Evolutionary conservation across 2,329 filamentous ascomycete genomes (phyloP), one percentile per base, ranked within the genome.

Genomic region (Claviceps sorghi): DNA sequence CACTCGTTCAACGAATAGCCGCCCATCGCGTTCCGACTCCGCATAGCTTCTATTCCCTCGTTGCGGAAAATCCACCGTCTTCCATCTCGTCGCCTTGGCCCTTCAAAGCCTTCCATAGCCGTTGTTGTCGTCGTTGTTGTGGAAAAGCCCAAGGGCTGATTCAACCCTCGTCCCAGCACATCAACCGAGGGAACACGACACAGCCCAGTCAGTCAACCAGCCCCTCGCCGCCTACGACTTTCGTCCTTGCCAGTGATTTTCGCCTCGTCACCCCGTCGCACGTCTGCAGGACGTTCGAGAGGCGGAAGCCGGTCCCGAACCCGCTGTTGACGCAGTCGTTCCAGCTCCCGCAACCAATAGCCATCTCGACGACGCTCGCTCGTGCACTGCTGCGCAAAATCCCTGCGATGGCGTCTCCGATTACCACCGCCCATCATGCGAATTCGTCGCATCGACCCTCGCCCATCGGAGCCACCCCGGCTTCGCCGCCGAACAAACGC

Each of bases 401-500:
- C 3, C n/a, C 60, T 52, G 46, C 53, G 55, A 70, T 70, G 68
- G 60, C 67, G 56, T 69, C 67, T 51, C 63, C 66, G 54, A 60
- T 64, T 52, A 61, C 63, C 42, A 65, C 65, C 54, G 57, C 62
- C 44, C 62, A 61, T 54, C 61, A 63, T 54, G 60, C 63, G 54
- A 66, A 61, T 56, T 63, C 61, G 55, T 60, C 62, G 49, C 57
- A 57, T 50, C 59, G 58, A 47, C 52, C 55, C 42, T 53, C 60
- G 22, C 56, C 60, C 47, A 58, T 60, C 21, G 58, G 60, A 50
- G 61, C 67, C 64, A 68, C 70, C 68, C 62, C 75, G 65, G 65
- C 76, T 65, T 88, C 87, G 43, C 87, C 86, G 52, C 88, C 88
- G 32, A 88, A 82, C 58, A 94, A 86, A 72, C 82, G 88, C 66